phyloP scores from a whole-genome alignment of 2,329 filamentous ascomycete genomes.

The Aureobasidium sp. region DNA sequence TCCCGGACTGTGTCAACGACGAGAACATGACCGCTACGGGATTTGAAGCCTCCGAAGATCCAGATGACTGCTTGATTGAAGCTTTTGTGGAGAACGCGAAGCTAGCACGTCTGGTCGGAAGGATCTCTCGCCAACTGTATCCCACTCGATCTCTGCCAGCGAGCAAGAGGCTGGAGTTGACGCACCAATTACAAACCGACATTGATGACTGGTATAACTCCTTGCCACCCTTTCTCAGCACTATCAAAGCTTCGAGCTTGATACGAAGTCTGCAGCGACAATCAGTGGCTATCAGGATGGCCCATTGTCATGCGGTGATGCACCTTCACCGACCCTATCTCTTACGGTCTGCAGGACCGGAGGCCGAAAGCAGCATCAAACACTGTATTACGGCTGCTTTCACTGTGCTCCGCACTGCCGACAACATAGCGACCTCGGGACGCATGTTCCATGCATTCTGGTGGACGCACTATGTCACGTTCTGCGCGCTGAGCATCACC shows the following conservation, averaged over 20 bases:
- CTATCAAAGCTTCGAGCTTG: constrained; percentile 38
- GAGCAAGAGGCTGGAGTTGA: constrained; percentile 30
- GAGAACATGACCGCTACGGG: constrained; percentile 30
- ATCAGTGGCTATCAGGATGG: constrained; percentile 23
- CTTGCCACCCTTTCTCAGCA: constrained; percentile 38
- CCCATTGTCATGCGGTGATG: constrained; percentile 28
- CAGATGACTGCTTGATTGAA: constrained; percentile 40
- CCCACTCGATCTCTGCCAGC: constrained; percentile 26
- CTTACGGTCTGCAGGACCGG: constrained; percentile 5
- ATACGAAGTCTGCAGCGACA: constrained; percentile 36
- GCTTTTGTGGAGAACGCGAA: constrained; percentile 40
- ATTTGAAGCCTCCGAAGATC: not conserved
- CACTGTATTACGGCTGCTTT: constrained; percentile 11
- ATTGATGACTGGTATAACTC: constrained; percentile 26
- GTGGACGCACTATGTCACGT: constrained; percentile 43
- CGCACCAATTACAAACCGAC: constrained; percentile 30
- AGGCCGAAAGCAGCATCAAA: not conserved
- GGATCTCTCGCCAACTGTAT: constrained; percentile 26
- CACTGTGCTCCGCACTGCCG: constrained; percentile 22
- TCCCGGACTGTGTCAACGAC: constrained; percentile 49
- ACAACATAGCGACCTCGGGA: constrained; percentile 30
- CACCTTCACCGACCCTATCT: constrained; percentile 27
- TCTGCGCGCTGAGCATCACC: constrained; percentile 40
- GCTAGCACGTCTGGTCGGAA: constrained; percentile 25
- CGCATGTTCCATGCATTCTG: constrained; percentile 36